Evolutionary conservation across 2,329 filamentous ascomycete genomes (phyloP), one percentile per base, ranked within the genome.

Genomic region (Reticulascus tulasneorum): DNA sequence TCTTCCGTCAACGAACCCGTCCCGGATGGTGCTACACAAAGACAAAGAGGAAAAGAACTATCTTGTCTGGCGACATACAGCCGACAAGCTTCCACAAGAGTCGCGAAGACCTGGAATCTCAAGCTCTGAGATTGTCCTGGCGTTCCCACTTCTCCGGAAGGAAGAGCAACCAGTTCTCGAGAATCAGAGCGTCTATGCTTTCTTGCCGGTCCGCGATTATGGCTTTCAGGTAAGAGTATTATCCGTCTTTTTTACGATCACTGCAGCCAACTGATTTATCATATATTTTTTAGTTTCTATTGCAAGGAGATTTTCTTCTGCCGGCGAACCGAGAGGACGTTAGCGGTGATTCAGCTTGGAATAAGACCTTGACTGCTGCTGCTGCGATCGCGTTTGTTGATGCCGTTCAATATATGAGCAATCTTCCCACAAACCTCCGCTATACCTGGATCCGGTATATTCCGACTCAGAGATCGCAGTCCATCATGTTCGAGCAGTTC

Each of bases 231-330:
- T 47, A 35, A 20, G 41, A 17, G n/a, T n/a, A n/a, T n/a, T n/a
- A n/a, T n/a, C n/a, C n/a, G n/a, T n/a, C n/a, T n/a, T n/a, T n/a
- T n/a, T n/a, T n/a, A 13, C 17, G n/a, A 7, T 22, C 15, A 18
- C 10, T 11, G 7, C 13, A 11, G 13, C 29, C 6, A 15, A 30
- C 18, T 37, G n/a, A 15, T 15, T 23, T n/a, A 22, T 17, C 9
- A 9, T 12, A 23, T 16, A 12, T 8, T 12, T 10, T 9, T 11
- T 23, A 53, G 49, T 50, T 55, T 36, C 29, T 54, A 3, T 32
- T 55, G 3, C 52, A 55, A 23, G 51, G 44, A 7, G 49, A 54
- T 34, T 55, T 54, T 21, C 31, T 55, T 12, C 38, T 54, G 6
- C 25, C 43, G 3, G 45, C 52, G 6, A 51, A 40, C 35, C 40